A percentile compares a stretch with the other conserved stretches of the same genome.
Evolutionary conservation across 345 rosid species (phyloP).

Genomic region (Sonneratia caseolaris): DNA sequence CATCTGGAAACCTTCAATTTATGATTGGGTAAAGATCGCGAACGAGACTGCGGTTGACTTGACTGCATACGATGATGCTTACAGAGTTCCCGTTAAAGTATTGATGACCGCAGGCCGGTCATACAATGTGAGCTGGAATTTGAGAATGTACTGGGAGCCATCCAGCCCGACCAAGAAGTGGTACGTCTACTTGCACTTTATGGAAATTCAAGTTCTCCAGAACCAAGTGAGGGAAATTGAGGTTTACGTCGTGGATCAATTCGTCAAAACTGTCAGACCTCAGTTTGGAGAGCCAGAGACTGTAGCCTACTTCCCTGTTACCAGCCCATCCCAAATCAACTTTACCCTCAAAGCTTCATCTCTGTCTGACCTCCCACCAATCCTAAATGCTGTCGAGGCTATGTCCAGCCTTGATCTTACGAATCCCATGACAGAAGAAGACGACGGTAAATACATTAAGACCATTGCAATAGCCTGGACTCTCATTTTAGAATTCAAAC

Average conservation of each 20-base stretch:
- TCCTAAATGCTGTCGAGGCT: background rate
- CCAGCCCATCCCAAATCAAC: background rate
- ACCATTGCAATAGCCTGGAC: background rate
- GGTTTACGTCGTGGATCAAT: background rate
- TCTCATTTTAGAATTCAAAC: background rate
- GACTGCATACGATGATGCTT: background rate
- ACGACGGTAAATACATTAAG: background rate
- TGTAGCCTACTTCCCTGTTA: background rate
- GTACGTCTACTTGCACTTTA: slow-evolving; percentile 3
- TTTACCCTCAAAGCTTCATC: background rate
- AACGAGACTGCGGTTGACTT: background rate
- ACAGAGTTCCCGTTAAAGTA: background rate
- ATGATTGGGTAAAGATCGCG: background rate
- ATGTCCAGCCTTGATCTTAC: background rate
- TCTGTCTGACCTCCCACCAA: background rate
- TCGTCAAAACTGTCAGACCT: background rate
- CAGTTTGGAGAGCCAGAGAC: background rate
- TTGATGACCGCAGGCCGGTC: slow-evolving; percentile 2
- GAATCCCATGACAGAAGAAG: background rate
- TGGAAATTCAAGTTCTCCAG: background rate
- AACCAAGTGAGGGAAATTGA: background rate
- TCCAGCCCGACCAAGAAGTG: background rate
- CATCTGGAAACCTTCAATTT: background rate
- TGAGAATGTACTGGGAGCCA: background rate
- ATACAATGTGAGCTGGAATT: background rate